These are phyloP conservation scores for Chenopodium album DNA, from an alignment of 148 eudicot species.

Conservation along the genomic window DNA sequence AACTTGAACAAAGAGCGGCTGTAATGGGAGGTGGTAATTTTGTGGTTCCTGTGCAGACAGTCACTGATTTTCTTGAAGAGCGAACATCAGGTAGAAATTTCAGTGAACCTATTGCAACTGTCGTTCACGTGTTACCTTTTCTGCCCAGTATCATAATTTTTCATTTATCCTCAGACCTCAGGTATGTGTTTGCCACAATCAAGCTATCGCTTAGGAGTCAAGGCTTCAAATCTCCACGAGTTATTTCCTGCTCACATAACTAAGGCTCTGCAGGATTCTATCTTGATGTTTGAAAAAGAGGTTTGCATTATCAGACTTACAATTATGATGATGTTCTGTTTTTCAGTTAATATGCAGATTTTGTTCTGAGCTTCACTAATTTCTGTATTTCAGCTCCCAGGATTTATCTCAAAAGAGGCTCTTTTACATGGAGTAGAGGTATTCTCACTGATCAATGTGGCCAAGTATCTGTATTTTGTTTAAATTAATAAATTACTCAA, in stretches of 20 bases:
- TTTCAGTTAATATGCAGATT: background rate
- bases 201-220: constrained; percentile 90
- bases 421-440: constrained; percentile 98
- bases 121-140: background rate
- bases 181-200: constrained; percentile 67
- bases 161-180: constrained; percentile 42
- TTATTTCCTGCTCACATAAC: constrained; percentile 71
- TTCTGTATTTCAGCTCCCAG: constrained; percentile 63
- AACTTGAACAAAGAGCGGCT: constrained; percentile 81
- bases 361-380: background rate
- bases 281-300: constrained; percentile 76
- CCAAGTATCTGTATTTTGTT: background rate
- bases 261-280: constrained; percentile 74
- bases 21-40: constrained; percentile 93
- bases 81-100: constrained; percentile 61
- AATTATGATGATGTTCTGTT: background rate
- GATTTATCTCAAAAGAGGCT: constrained; percentile 63
- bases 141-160: constrained; percentile 4
- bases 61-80: constrained; percentile 73
- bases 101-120: background rate
- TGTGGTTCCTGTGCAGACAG: constrained; percentile 87
- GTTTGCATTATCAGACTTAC: constrained; percentile 28
- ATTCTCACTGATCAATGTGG: background rate
- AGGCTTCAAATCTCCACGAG: constrained; percentile 78
- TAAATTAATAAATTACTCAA: background rate